Conservation (phyloP, 257 asterid species). For the Petrea volubilis region DNA sequence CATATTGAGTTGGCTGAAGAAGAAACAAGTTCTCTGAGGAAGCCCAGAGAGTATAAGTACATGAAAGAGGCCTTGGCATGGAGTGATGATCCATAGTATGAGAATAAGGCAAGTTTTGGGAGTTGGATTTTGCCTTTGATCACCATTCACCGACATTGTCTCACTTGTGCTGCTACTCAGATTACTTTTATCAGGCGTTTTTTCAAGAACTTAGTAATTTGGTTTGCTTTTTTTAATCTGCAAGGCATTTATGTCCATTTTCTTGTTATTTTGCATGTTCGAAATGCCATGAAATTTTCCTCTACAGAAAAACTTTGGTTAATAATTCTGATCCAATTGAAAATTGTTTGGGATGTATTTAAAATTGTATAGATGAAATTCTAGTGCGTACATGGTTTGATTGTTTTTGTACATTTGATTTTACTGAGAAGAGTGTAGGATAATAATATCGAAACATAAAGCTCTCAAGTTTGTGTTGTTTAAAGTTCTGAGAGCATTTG, state of each 20-base stretch:
- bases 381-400: too few relatives aligned
- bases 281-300: not conserved
- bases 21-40: slow-evolving; percentile 1
- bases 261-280: not conserved
- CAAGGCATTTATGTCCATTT: not conserved
- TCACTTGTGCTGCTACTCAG: slow-evolving; percentile 17
- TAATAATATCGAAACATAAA: not conserved
- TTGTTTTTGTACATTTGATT: not conserved
- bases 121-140: slow-evolving; percentile 10
- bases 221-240: not conserved
- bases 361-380: too few relatives aligned
- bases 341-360: too few relatives aligned
- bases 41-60: not conserved
- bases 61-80: slow-evolving; percentile 40
- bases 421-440: not conserved
- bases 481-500: not conserved
- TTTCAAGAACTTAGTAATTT: not conserved
- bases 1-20: slow-evolving; percentile 47
- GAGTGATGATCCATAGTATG: slow-evolving; percentile 42
- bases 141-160: not conserved
- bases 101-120: slow-evolving; percentile 19
- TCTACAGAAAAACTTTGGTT: not conserved
- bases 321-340: too few relatives aligned
- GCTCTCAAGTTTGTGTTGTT: not conserved
- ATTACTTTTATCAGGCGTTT: not conserved